phyloP scores from a whole-genome alignment of 2,329 filamentous ascomycete species.

The Meredithiella fracta region DNA sequence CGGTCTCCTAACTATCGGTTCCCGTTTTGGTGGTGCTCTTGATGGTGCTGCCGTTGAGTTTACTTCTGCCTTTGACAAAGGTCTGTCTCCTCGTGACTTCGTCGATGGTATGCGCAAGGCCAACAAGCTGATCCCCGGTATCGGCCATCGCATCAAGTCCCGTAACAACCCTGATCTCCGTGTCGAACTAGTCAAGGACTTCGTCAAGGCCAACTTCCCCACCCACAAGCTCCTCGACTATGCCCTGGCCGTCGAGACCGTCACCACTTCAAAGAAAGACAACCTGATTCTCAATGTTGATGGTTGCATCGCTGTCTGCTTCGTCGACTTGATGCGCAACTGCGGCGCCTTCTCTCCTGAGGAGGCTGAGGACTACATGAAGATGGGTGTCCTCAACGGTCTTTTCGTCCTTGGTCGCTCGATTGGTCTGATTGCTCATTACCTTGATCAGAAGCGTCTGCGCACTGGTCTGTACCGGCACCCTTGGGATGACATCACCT shows the following conservation, averaged over 20 bases:
- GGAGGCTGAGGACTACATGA: slow-evolving; percentile 96
- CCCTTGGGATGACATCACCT: slow-evolving; percentile 98
- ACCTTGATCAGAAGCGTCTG: slow-evolving; percentile 98
- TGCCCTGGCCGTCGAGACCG: slow-evolving; percentile 89
- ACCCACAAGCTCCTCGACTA: slow-evolving; percentile 97
- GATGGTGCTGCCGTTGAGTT: slow-evolving; percentile 98
- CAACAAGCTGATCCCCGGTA: slow-evolving; percentile 99
- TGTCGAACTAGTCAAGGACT: slow-evolving; percentile 99
- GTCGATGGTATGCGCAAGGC: slow-evolving; percentile 98
- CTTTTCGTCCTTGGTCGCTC: slow-evolving; percentile 93
- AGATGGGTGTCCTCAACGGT: slow-evolving; percentile 98
- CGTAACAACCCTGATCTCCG: slow-evolving; percentile 99
- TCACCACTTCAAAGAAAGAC: slow-evolving; percentile 99
- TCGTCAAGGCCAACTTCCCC: slow-evolving; percentile 93
- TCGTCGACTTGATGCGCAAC: slow-evolving; percentile 93
- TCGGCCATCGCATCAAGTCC: slow-evolving; percentile 98
- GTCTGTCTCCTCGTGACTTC: slow-evolving; percentile 93
- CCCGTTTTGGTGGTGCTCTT: slow-evolving; percentile 93
- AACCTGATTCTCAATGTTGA: slow-evolving; percentile 99
- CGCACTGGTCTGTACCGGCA: slow-evolving; percentile 96
- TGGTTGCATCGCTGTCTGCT: slow-evolving; percentile 95
- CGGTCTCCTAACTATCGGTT: slow-evolving; percentile 95
- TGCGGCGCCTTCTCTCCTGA: slow-evolving; percentile 91
- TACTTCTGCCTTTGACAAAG: slow-evolving; percentile 95
- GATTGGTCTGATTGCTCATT: slow-evolving; percentile 99